phyloP scores from a whole-genome alignment of 805 yeast species.

The Tanozyma kutaoensis region DNA sequence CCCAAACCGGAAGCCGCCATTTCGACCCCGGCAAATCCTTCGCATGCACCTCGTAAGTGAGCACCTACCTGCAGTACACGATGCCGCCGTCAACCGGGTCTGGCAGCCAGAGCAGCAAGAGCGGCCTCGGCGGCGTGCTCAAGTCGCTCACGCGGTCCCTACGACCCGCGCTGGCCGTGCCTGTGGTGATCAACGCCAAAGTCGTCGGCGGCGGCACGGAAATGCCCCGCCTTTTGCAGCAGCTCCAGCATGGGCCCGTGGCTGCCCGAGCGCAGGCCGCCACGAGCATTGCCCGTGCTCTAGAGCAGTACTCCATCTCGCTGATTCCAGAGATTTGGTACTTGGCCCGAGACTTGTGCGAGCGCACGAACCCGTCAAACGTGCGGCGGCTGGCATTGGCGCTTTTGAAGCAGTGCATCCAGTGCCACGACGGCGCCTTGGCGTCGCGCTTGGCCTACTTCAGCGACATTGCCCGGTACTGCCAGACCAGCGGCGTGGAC shows the following conservation, averaged over 20 bases:
- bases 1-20: background rate
- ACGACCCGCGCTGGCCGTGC: constrained; percentile 14
- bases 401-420: constrained; percentile 43
- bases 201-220: constrained; percentile 32
- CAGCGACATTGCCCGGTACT: constrained; percentile 36
- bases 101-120: background rate
- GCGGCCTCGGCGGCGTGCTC: constrained; percentile 25
- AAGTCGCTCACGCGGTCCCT: constrained; percentile 25
- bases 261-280: constrained; percentile 37
- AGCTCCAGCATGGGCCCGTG: constrained; percentile 21
- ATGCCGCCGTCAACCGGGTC: background rate
- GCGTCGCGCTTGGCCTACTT: constrained; percentile 44
- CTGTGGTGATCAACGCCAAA: constrained; percentile 22
- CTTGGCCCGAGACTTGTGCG: constrained; percentile 41
- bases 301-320: constrained; percentile 39
- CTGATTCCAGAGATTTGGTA: constrained; percentile 71
- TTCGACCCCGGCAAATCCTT: background rate
- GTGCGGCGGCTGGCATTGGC: constrained; percentile 33
- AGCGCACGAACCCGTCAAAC: constrained; percentile 11
- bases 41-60: background rate
- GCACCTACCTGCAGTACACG: background rate
- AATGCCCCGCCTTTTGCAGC: constrained; percentile 23
- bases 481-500: constrained; percentile 23
- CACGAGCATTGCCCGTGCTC: constrained; percentile 30
- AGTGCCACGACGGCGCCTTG: constrained; percentile 33